Conservation (phyloP, 1,284 basidiomycete genomes). For the Trichosporon faecale region DNA sequence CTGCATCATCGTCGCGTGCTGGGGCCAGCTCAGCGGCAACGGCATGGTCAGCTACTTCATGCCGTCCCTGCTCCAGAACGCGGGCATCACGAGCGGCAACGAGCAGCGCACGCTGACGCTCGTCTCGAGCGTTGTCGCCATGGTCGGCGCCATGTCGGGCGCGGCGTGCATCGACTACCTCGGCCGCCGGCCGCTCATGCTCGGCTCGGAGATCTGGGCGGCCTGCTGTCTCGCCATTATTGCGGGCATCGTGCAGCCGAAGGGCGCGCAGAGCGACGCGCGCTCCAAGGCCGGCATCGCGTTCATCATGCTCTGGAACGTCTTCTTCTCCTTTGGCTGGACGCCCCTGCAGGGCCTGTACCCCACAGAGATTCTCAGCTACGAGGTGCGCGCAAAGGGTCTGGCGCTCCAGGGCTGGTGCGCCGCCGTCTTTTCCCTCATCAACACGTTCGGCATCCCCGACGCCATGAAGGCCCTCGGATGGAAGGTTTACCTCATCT, state of each 20-base stretch:
- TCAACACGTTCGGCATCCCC: conserved; percentile 44
- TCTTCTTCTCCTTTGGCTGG: conserved; percentile 56
- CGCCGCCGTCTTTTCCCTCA: conserved; percentile 28
- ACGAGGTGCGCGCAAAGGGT: conserved; percentile 59
- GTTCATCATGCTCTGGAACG: conserved; percentile 29
- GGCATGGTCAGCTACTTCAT: conserved; percentile 51
- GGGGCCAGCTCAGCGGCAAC: conserved; percentile 39
- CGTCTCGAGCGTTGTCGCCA: conserved; percentile 31
- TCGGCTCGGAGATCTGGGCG: conserved; percentile 14
- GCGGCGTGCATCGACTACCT: conserved; percentile 31
- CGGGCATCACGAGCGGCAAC: conserved; percentile 32
- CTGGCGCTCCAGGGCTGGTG: conserved; percentile 34
- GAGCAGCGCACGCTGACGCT: conserved; percentile 35
- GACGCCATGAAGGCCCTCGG: conserved; percentile 28
- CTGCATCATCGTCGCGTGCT: conserved; percentile 53
- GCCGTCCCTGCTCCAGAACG: conserved; percentile 30
- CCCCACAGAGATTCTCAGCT: conserved; percentile 59
- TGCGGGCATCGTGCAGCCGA: conserved; percentile 29
- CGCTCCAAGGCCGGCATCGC: conserved; percentile 36
- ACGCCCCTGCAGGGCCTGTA: conserved; percentile 61
- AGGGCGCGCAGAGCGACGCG: conserved; percentile 22
- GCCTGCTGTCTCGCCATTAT: conserved; percentile 27
- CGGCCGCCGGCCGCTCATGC: conserved; percentile 36
- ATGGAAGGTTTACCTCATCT: conserved; percentile 57
- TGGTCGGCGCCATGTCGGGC: conserved; percentile 36